Evolutionary conservation across 129 eudicot species (phyloP).

Genomic region (Tanacetum coccineum): DNA sequence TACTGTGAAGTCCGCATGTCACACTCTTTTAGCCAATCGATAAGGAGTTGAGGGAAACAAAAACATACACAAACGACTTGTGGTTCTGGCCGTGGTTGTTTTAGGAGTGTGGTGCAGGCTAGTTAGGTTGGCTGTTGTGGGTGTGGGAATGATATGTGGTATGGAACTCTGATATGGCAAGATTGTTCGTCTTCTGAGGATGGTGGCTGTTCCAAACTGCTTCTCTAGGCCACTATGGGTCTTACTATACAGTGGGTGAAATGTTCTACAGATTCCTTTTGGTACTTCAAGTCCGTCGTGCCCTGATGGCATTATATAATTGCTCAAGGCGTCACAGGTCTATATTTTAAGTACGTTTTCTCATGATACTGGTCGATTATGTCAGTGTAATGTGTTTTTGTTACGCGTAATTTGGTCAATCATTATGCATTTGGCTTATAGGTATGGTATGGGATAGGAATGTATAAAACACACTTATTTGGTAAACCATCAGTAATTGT

Average conservation of each 20-base stretch:
- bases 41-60: too few species aligned
- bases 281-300: constrained; percentile 54
- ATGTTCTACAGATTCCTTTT: constrained; percentile 43
- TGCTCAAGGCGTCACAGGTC: constrained; percentile 45
- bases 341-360: background rate
- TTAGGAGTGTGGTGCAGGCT: too few species aligned
- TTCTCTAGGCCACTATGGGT: constrained; percentile 67
- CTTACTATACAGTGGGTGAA: constrained; percentile 54
- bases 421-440: constrained; percentile 5
- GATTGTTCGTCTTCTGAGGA: too few species aligned
- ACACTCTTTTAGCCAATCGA: too few species aligned
- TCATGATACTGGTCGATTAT: background rate
- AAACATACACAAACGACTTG: too few species aligned
- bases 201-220: too few species aligned
- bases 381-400: background rate
- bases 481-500: constrained; percentile 50
- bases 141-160: too few species aligned
- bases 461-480: constrained; percentile 44
- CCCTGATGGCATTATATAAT: constrained; percentile 58
- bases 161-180: too few species aligned
- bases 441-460: constrained; percentile 57
- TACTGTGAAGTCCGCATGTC: too few species aligned
- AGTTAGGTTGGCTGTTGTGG: too few species aligned
- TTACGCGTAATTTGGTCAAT: background rate
- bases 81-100: too few species aligned